Base-by-base conservation (phyloP, 2,329 filamentous ascomycete genomes). In the Talaromyces sp. region DNA sequence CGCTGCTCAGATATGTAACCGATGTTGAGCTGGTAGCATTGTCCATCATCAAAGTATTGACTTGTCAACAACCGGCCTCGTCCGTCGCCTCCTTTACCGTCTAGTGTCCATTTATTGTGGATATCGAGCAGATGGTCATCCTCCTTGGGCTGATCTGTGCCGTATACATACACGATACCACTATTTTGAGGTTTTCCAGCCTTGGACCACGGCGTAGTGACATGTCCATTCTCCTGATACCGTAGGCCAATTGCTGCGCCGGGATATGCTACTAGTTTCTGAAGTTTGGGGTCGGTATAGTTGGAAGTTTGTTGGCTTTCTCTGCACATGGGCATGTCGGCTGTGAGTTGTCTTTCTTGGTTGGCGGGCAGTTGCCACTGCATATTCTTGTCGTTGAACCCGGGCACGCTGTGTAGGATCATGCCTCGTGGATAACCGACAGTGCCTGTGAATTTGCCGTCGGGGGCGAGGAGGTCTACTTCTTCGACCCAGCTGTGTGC, bases 401-500 rank as follows among this genome's bases (percentile, higher is more conserved):
- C 79, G 7, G 81, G 73, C 39, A 77, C 71, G 5, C 74, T 78
- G 61, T 89, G 84, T 33, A 81, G 73, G 15, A 85, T 72, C 67
- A 85, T 90, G 48, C 85, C 87, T 62, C 91, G 87, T n/a, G 88
- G 77, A 69, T 87, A 96, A 33, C 93, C 93, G 22, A 83, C 77
- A 7, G 80, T 71, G 28, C 88, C 88, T 19, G 86, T 77, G 69
- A 91, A 90, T 35, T 84, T 84, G 56, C 91, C 92, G 66, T 91
- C 88, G 28, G 83, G 71, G 55, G 85, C 83, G 70, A 97, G 85
- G 58, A 85, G 84, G 61, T 80, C 83, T 52, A 93, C 78, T 66
- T 87, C 79, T 74, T 97, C 91, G 50, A 93, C 81, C 92, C 92
- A 97, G 17, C 85, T 88, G 74, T 97, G 93, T 36, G 84, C 86